Evolutionary conservation across 73 alveolate genomes (phyloP), one percentile per base, ranked within the genome.

Genomic region (Paramecium octaurelia): DNA sequence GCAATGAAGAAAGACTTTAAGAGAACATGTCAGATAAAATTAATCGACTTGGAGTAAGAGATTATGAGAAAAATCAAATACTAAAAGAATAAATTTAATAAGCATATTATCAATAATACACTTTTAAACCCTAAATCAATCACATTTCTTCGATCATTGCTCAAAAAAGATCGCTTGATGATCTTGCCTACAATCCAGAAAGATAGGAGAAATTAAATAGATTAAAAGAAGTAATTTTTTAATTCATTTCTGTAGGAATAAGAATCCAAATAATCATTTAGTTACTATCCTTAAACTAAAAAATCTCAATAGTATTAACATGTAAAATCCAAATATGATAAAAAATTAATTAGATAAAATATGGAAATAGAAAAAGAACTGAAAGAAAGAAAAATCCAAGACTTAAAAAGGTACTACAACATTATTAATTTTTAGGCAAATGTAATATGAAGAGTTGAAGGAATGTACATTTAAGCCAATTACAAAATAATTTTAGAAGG

Each of bases 401-500:
- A 89, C 48, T 70, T 89, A 29, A 89, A 89, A 54, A 89, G 73
- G 91, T 89, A 89, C 14, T 64, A 6, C 7, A 16, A 87, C 2
- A 20, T 16, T 7, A 5, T 36, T 21, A 1, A 87, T 21, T 48
- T 29, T 1, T 86, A 87, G 93, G 69, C 29, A 87, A 89, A 44
- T 89, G 27, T 58, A 89, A 71, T 89, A 89, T 71, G 75, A 89
- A 36, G 90, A 89, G 57, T 70, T 89, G 48, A 89, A 89, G 75
- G 94, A 89, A 27, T 89, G 94, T 23, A 89, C 94, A 1, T 89
- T 89, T 20, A 89, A 89, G 24, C 94, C 94, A 46, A 60, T 71
- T 14, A 44, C 84, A 12, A 89, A 69, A 16, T 34, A 89, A 12
- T 60, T 44, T 69, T 42, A 71, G 31, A 89, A 34, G 21, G 94